Percentiles rank a stretch among this genome's conserved stretches.
Conservation (phyloP, 2,329 filamentous ascomycete species). For the Seiridium cupressi region DNA sequence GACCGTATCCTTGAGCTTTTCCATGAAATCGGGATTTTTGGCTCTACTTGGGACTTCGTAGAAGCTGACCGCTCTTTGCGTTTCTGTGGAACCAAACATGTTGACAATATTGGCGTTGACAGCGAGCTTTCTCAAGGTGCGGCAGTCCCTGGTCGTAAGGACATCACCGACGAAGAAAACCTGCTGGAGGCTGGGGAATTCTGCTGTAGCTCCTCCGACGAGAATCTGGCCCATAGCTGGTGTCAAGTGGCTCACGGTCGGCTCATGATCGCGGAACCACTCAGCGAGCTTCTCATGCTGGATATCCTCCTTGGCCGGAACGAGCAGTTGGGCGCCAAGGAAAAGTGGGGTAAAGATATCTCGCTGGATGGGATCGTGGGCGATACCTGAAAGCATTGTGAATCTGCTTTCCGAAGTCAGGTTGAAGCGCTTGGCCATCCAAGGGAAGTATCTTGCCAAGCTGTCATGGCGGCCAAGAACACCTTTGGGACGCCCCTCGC, state of each 20-base stretch:
- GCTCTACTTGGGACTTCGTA: conserved; percentile 66
- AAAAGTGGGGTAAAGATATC: conserved; percentile 92
- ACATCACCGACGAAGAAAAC: conserved; percentile 94
- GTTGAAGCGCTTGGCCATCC: conserved; percentile 86
- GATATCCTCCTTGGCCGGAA: conserved; percentile 81
- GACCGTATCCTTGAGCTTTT: conserved; percentile 66
- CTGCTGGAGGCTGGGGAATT: conserved; percentile 73
- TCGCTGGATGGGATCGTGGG: conserved; percentile 67
- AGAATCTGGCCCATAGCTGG: conserved; percentile 96
- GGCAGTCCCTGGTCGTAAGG: conserved; percentile 80
- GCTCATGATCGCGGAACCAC: conserved; percentile 76
- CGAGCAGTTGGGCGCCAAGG: conserved; percentile 74
- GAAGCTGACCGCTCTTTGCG: conserved; percentile 71
- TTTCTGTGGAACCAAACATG: conserved; percentile 89
- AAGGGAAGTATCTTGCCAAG: conserved; percentile 82
- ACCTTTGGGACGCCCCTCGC: conserved; percentile 80
- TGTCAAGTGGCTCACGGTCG: conserved; percentile 84
- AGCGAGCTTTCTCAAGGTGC: conserved; percentile 71
- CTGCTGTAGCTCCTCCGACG: conserved; percentile 75
- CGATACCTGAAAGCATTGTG: conserved; percentile 82
- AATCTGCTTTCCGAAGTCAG: conserved; percentile 72
- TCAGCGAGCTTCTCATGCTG: conserved; percentile 81
- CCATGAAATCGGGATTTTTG: conserved; percentile 58
- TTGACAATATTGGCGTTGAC: conserved; percentile 75
- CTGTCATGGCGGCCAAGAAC: conserved; percentile 86